Evolutionary conservation across 2,329 filamentous ascomycete species (phyloP), one percentile per base, ranked within the genome.

Genomic region (Xylariales sp.): DNA sequence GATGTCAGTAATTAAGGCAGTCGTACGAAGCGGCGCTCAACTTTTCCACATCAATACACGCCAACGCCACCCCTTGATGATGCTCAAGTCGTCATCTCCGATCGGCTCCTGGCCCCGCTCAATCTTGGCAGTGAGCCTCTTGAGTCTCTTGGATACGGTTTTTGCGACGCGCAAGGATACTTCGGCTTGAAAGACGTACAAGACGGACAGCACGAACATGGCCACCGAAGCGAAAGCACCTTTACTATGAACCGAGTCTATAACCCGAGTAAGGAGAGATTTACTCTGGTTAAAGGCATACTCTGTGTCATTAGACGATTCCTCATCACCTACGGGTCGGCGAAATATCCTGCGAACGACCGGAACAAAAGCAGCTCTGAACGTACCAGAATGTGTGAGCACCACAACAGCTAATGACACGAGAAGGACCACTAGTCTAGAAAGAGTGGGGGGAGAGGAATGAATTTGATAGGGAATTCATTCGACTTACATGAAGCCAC

Each of bases 171-270:
- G 67, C 32, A 79, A 52, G 37, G 70, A 65, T 15, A 80, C 74
- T 53, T 80, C 76, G 51, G 75, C 77, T 49, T 70, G 67, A 44
- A 80, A 80, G 11, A 79, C 67, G 52, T 76, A 78, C 27, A 79
- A 57, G 15, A 76, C 69, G 3, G 73, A 69, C 44, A 78, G 71
- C 3, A 79, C 72, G 21, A 79, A 69, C 45, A 75, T 69, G 7
- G 70, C 69, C 8, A 78, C 44, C 24, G 67, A 67, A 1, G 74
- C 73, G 18, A 76, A 52, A 2, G 63, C 53, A 12, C 67, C 67
- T 12, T 61, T 63, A 5, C 70, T 66, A 8, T 65, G 57, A 2
- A 73, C 53, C 6, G 65, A 62, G 31, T 61, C 55, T 38, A 70
- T 61, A 49, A 79, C 74, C 36, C 74, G 67, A 4, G 63, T 48